Evolutionary conservation across 2,329 filamentous ascomycete genomes (phyloP), one percentile per base, ranked within the genome.

Genomic region (Hypoxylon sp.): DNA sequence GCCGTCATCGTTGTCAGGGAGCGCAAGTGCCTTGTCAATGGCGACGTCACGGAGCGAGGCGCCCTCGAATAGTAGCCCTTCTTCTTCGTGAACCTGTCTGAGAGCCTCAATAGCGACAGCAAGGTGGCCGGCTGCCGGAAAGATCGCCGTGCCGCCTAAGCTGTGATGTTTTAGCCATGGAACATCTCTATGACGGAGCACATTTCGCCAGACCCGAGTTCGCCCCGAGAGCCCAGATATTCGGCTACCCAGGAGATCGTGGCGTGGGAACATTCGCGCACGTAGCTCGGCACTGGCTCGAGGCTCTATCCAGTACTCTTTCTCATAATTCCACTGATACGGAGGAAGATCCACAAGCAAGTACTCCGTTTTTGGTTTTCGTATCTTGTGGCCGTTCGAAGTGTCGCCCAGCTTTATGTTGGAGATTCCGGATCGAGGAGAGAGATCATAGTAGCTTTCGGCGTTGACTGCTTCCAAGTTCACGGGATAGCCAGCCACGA

Each of bases 321-420:
- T 62, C n/a, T 67, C 45, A 34, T 76, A 74, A 19, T 71, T 73
- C 73, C 73, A 78, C 46, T 74, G 72, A 60, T 78, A 78, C 0
- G 70, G 66, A 0, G 76, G 76, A 7, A 78, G 70, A 28, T 77
- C 73, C 7, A 76, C 73, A 2, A 75, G 63, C n/a, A 73, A 38
- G 43, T 51, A 55, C n/a, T 59, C 48, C 19, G 63, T 67, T 3
- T 63, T 63, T 43, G 38, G 38, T 17, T 43, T 43, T 21, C 17
- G 38, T 11, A 17, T 19, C 17, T n/a, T 43, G 6, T 10, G 17
- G 17, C 2, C 38, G 17, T 21, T 43, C 38, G 4, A 9, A 21
- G 10, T 9, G 17, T 7, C 5, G 6, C 5, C 13, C 2, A 7
- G 6, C n/a, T 17, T 17, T 17, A 17, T 17, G 36, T 41, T 41